Evolutionary conservation across 768 basidiomycete species (phyloP).

Genomic region (Boletus reticuloceps): DNA sequence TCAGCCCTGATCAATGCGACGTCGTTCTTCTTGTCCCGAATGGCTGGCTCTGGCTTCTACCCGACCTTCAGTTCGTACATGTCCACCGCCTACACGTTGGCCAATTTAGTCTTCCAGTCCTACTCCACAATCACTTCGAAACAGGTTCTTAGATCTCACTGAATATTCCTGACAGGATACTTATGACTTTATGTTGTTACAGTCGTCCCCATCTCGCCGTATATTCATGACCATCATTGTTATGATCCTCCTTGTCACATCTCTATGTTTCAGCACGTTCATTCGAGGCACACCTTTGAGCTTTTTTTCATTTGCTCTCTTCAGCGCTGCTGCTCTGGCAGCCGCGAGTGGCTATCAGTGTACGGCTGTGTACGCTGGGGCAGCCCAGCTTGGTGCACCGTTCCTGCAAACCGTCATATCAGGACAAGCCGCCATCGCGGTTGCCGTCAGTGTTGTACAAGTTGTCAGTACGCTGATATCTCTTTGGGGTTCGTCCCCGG

Average conservation of each 20-base stretch:
- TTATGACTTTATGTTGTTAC: constrained; percentile 5
- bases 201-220: constrained; percentile 63
- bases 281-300: constrained; percentile 47
- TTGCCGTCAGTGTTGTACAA: constrained; percentile 77
- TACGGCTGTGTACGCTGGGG: constrained; percentile 75
- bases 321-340: constrained; percentile 59
- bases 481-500: constrained; percentile 43
- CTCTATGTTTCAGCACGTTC: constrained; percentile 68
- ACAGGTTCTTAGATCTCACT: constrained; percentile 44
- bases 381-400: constrained; percentile 71
- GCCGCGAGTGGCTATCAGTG: constrained; percentile 71
- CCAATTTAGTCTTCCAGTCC: constrained; percentile 68
- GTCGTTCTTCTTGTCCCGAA: constrained; percentile 73
- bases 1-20: constrained; percentile 84
- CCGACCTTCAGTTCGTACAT: constrained; percentile 66
- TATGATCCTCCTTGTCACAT: constrained; percentile 51
- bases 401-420: constrained; percentile 77
- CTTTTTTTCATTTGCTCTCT: constrained; percentile 66
- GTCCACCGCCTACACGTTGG: constrained; percentile 57
- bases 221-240: constrained; percentile 50
- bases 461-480: constrained; percentile 62
- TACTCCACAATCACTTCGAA: constrained; percentile 71
- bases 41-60: constrained; percentile 57
- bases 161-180: neutral
- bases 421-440: constrained; percentile 83